A percentile compares a stretch with the other conserved stretches of the same genome.
Conservation (phyloP, 2,329 filamentous ascomycete species). For the Colletotrichum scovillei region DNA sequence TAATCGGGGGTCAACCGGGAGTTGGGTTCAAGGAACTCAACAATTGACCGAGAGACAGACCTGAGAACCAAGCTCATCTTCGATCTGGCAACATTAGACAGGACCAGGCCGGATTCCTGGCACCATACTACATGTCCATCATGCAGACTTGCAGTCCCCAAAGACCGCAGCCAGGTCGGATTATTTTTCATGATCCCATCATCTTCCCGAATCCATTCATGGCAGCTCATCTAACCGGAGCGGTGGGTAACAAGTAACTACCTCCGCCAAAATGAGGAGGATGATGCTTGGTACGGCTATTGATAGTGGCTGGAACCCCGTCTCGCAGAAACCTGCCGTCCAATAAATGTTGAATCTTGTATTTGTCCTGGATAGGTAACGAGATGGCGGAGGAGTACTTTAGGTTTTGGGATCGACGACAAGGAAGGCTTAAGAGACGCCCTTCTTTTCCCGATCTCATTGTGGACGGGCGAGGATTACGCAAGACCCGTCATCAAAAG, state of each 20-base stretch:
- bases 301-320: neutral
- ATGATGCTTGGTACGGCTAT: neutral
- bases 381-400: slow-evolving; percentile 6
- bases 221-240: neutral
- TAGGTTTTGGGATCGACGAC: slow-evolving; percentile 23
- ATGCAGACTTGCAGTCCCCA: too few species aligned
- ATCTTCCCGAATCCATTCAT: neutral
- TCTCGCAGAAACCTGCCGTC: neutral
- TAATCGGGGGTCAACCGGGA: neutral
- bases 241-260: neutral
- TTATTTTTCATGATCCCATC: neutral
- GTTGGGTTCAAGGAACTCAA: neutral
- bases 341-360: neutral
- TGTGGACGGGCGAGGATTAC: neutral
- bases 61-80: neutral
- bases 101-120: too few species aligned
- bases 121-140: neutral
- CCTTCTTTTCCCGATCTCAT: neutral
- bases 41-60: neutral
- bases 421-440: neutral
- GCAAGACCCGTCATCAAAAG: slow-evolving; percentile 1
- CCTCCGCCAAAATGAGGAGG: neutral
- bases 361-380: neutral
- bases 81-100: too few species aligned
- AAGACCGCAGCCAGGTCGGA: neutral